Base-by-base conservation (phyloP, 2,329 filamentous ascomycete genomes). In the Colletotrichum karsti region DNA sequence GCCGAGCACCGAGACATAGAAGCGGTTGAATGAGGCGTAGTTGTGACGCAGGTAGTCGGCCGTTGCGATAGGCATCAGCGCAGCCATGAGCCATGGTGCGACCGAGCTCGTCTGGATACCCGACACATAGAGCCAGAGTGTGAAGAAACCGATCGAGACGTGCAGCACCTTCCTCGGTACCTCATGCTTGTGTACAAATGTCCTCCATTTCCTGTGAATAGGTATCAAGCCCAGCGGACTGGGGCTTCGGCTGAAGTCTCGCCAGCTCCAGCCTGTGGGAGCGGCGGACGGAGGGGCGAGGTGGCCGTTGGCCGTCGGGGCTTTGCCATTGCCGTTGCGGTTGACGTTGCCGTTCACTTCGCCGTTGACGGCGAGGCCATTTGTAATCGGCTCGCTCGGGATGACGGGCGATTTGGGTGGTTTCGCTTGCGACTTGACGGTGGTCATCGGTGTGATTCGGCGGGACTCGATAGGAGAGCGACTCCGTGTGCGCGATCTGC, bases 91-190 rank as follows among this genome's bases (percentile, higher is more conserved):
- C 76, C 92, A 94, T 0, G 96, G 95, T 46, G 95, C 92, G 56
- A 99, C 95, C 18, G 91, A 82, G 20, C 83, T 84, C 1, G 93
- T 89, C 78, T 97, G 94, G 5, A 91, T 88, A 63, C 94, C 95
- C 26, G 87, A 89, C 55, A 89, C 85, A 80, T 98, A 99, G 39
- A 98, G 88, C 83, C 91, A 93, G 50, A 97, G 87, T 20, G 95
- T 94, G 69, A 98, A 86, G 82, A 98, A 98, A 61, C 96, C 96
- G 77, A 99, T 99, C 53, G 95, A 98, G 64, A 98, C 93, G 78
- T 99, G 96, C 39, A 99, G 86, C 42, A 91, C 84, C 80, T 99
- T 99, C 74, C 96, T 92, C 9, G 96, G 96, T 59, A 99, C 95
- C 82, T 99, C 96, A 80, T 99, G 95, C 75, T 94, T 94, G 86